phyloP scores from a whole-genome alignment of 1,284 basidiomycete genomes.

The Apiotrichum mycotoxinovorans region DNA sequence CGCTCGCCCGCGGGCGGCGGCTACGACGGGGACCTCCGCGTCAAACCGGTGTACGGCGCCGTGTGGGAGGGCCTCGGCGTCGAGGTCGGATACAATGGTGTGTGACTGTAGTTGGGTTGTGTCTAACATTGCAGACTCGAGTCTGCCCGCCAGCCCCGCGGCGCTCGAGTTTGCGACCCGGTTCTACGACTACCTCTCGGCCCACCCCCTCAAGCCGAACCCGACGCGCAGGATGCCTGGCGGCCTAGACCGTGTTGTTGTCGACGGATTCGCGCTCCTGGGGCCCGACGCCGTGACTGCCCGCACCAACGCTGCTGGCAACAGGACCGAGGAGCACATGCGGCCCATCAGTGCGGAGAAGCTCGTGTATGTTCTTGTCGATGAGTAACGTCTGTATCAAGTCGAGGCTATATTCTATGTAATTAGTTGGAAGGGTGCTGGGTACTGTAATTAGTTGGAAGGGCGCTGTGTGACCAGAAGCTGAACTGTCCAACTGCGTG shows the following conservation, averaged over 20 bases:
- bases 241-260: slow-evolving; percentile 7
- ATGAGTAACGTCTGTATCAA: too few species aligned
- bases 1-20: not conserved
- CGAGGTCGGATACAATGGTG: slow-evolving; percentile 7
- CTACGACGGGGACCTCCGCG: not conserved
- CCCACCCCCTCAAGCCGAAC: slow-evolving; percentile 2
- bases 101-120: not conserved
- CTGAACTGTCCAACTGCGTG: too few species aligned
- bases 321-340: slow-evolving; percentile 9
- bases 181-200: slow-evolving; percentile 4
- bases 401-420: too few species aligned
- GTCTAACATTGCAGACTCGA: not conserved
- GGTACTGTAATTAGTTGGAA: too few species aligned
- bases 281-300: not conserved
- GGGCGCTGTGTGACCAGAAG: too few species aligned
- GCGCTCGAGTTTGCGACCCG: slow-evolving; percentile 7
- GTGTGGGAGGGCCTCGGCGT: slow-evolving; percentile 17
- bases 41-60: slow-evolving; percentile 10
- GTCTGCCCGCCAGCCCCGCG: slow-evolving; percentile 1
- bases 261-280: slow-evolving; percentile 11
- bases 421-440: too few species aligned
- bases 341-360: slow-evolving; percentile 12
- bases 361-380: slow-evolving; percentile 5
- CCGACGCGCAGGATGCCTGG: slow-evolving; percentile 10
- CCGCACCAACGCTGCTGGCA: not conserved